Percentiles rank a stretch among this genome's conserved stretches.
Conservation (phyloP, 2,329 filamentous ascomycete species). For the Exophiala calicioides region DNA sequence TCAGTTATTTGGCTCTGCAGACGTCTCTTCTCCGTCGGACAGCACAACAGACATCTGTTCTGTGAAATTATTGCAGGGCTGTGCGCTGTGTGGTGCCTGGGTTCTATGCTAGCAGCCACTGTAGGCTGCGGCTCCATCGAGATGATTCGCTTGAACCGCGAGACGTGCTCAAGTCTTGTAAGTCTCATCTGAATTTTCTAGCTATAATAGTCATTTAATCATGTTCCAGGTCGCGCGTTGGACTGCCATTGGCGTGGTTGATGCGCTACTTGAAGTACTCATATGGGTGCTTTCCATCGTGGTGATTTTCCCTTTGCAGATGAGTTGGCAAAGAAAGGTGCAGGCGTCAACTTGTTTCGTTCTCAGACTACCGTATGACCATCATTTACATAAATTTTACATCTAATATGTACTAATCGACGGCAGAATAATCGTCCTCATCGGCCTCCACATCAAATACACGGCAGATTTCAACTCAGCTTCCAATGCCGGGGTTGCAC, state of each 20-base stretch:
- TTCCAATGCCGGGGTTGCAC: conserved; percentile 16
- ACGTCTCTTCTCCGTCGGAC: conserved; percentile 16
- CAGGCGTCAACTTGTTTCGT: conserved; percentile 70
- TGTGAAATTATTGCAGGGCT: conserved; percentile 18
- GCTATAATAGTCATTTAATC: not conserved
- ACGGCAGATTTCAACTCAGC: conserved; percentile 11
- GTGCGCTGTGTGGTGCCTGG: conserved; percentile 19
- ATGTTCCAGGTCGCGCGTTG: conserved; percentile 7
- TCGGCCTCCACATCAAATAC: conserved; percentile 20
- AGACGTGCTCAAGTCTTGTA: conserved; percentile 17
- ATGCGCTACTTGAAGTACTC: conserved; percentile 16
- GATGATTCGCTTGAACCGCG: not conserved
- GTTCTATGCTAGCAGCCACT: conserved; percentile 17
- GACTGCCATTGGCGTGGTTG: conserved; percentile 16
- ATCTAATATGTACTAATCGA: conserved; percentile 11
- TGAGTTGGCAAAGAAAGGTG: conserved; percentile 48
- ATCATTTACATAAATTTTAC: too few relatives aligned
- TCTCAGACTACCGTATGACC: conserved; percentile 84
- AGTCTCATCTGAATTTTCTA: not conserved
- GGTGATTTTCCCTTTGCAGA: conserved; percentile 22
- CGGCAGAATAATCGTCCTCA: conserved; percentile 20
- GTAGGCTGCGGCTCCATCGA: conserved; percentile 10
- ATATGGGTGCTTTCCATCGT: conserved; percentile 15
- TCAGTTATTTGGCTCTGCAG: conserved; percentile 13
- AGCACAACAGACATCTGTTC: conserved; percentile 8